Evolutionary conservation across 495 filamentous ascomycete genomes (phyloP).

Genomic region (Platismatia glauca): DNA sequence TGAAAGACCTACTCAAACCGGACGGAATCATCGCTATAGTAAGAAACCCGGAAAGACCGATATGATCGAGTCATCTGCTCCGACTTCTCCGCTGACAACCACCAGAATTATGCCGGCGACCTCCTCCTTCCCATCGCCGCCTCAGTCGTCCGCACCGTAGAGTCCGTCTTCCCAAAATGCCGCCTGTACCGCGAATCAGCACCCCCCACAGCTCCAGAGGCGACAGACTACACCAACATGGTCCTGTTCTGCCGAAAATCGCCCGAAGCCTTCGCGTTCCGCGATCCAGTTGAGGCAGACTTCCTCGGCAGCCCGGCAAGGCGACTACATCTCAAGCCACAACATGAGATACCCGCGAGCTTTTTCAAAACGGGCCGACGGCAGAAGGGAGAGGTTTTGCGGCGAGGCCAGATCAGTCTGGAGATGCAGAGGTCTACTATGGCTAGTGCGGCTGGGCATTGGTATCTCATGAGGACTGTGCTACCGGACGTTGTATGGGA

Average conservation of each 20-base stretch:
- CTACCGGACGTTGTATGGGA: slow-evolving; percentile 76
- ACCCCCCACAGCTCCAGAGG: slow-evolving; percentile 3
- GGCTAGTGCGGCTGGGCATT: slow-evolving; percentile 71
- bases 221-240: slow-evolving; percentile 78
- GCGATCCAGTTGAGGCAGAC: slow-evolving; percentile 56
- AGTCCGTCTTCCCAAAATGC: slow-evolving; percentile 64
- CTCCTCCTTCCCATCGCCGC: slow-evolving; percentile 60
- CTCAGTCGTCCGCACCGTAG: slow-evolving; percentile 64
- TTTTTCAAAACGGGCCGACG: slow-evolving; percentile 34
- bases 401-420: slow-evolving; percentile 43
- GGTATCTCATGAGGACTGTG: slow-evolving; percentile 82
- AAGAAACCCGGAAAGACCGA: slow-evolving; percentile 27
- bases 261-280: slow-evolving; percentile 49
- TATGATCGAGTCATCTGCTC: background rate
- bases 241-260: slow-evolving; percentile 52
- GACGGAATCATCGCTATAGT: slow-evolving; percentile 87
- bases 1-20: slow-evolving; percentile 59
- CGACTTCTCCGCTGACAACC: background rate
- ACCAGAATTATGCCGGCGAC: slow-evolving; percentile 94
- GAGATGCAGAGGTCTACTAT: slow-evolving; percentile 61
- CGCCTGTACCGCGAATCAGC: slow-evolving; percentile 69
- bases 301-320: slow-evolving; percentile 63
- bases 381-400: slow-evolving; percentile 39
- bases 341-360: slow-evolving; percentile 56
- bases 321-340: slow-evolving; percentile 58